Conservation (phyloP, 2,329 filamentous ascomycete species). For the Ilyonectria destructans region DNA sequence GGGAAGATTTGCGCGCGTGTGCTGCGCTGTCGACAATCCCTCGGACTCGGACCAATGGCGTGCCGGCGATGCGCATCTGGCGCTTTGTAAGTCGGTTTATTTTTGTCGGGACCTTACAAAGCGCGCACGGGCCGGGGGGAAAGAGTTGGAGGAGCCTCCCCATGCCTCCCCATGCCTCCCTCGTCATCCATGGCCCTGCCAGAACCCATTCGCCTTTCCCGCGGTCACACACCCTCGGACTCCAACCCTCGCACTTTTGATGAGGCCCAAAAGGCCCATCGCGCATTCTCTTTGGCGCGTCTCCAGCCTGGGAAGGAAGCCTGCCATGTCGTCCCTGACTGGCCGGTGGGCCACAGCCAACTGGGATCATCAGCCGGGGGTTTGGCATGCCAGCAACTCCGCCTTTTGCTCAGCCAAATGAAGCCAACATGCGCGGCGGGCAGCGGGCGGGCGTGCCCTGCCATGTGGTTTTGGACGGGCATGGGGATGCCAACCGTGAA, state of each 20-base stretch:
- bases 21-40: conserved; percentile 10
- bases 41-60: conserved; percentile 15
- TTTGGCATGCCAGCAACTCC: conserved; percentile 14
- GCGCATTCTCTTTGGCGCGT: background rate
- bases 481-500: background rate
- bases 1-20: conserved; percentile 15
- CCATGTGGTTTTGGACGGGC: conserved; percentile 5
- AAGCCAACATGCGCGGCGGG: conserved; percentile 10
- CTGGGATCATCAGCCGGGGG: background rate
- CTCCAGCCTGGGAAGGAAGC: background rate
- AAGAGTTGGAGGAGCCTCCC: background rate
- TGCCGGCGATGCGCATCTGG: conserved; percentile 28
- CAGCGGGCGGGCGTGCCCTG: conserved; percentile 18
- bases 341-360: background rate
- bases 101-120: conserved; percentile 32
- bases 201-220: background rate
- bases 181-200: background rate
- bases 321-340: background rate
- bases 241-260: conserved; percentile 13
- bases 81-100: conserved; percentile 33
- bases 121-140: conserved; percentile 20
- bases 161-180: conserved; percentile 7
- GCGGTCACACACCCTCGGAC: background rate
- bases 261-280: conserved; percentile 16
- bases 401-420: conserved; percentile 30